These are phyloP conservation scores for Psilocybe sp. DNA, from an alignment of 768 basidiomycete genomes.

Conservation along the genomic window DNA sequence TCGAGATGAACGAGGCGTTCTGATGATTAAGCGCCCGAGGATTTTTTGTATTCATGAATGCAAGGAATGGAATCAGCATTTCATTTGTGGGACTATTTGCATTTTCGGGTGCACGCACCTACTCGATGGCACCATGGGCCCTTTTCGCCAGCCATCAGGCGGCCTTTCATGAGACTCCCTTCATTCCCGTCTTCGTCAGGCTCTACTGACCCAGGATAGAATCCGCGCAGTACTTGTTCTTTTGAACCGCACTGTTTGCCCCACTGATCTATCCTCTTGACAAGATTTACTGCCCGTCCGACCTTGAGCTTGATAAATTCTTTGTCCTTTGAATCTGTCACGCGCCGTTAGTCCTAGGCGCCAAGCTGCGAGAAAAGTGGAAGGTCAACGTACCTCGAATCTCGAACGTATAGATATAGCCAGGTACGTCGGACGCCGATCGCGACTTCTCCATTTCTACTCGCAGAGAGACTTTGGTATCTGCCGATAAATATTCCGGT, in stretches of 20 bases:
- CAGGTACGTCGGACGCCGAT: conserved; percentile 57
- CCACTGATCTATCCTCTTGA: conserved; percentile 77
- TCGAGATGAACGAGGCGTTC: conserved; percentile 83
- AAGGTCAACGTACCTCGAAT: conserved; percentile 54
- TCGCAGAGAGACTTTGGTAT: conserved; percentile 55
- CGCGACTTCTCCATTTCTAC: conserved; percentile 47
- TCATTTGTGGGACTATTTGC: too few relatives aligned
- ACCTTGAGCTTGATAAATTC: conserved; percentile 68
- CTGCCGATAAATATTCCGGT: conserved; percentile 55
- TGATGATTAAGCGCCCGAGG: conserved; percentile 8
- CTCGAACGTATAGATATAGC: conserved; percentile 83
- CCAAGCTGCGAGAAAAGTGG: not conserved
- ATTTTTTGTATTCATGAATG: not conserved
- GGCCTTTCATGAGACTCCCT: conserved; percentile 60
- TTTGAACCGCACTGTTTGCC: conserved; percentile 78
- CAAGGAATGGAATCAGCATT: too few relatives aligned
- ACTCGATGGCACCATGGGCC: conserved; percentile 70
- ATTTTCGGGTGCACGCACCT: conserved; percentile 25
- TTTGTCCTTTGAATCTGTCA: conserved; percentile 17
- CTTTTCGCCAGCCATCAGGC: conserved; percentile 57
- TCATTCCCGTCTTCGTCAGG: conserved; percentile 32
- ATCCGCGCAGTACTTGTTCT: conserved; percentile 69
- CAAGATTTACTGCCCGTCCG: conserved; percentile 72
- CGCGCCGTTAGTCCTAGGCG: not conserved
- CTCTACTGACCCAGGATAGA: conserved; percentile 61